These are phyloP conservation scores for Sistotremastrum niveocremeum DNA, from an alignment of 768 basidiomycete genomes.

Conservation along the genomic window DNA sequence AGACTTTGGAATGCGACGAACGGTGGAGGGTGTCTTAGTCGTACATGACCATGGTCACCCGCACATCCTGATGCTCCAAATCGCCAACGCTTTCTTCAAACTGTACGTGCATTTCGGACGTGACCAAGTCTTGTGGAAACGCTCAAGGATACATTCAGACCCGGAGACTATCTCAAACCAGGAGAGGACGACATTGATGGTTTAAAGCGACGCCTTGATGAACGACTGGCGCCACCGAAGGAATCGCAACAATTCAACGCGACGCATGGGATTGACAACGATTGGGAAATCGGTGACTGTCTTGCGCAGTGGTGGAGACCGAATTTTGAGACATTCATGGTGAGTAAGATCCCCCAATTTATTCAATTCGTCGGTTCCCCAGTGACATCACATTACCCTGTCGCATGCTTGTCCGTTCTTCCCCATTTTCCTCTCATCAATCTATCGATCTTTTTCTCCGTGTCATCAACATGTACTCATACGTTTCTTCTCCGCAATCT, in stretches of 20 bases:
- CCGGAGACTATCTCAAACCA: slow-evolving; percentile 97
- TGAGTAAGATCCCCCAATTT: slow-evolving; percentile 16
- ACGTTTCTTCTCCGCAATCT: neutral
- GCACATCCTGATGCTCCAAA: slow-evolving; percentile 95
- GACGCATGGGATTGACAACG: slow-evolving; percentile 65
- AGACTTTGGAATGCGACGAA: slow-evolving; percentile 91
- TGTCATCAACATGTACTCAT: slow-evolving; percentile 2
- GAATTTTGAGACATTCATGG: slow-evolving; percentile 98
- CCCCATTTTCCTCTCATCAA: neutral
- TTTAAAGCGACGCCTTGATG: slow-evolving; percentile 77
- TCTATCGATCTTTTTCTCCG: neutral
- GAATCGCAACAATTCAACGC: slow-evolving; percentile 61
- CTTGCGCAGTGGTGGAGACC: slow-evolving; percentile 99
- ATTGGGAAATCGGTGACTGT: slow-evolving; percentile 95
- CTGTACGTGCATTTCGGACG: slow-evolving; percentile 41
- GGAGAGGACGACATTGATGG: slow-evolving; percentile 90
- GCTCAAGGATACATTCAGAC: slow-evolving; percentile 30
- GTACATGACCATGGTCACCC: slow-evolving; percentile 97
- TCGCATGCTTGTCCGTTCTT: slow-evolving; percentile 15
- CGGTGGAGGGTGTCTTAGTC: slow-evolving; percentile 79
- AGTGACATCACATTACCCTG: too few relatives aligned
- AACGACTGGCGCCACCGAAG: slow-evolving; percentile 70
- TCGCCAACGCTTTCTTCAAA: slow-evolving; percentile 98
- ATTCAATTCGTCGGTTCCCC: too few relatives aligned
- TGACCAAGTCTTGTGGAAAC: neutral